These are phyloP conservation scores for Zygosaccharomyces sapae DNA, from an alignment of 1,139 yeast species.

Conservation along the genomic window DNA sequence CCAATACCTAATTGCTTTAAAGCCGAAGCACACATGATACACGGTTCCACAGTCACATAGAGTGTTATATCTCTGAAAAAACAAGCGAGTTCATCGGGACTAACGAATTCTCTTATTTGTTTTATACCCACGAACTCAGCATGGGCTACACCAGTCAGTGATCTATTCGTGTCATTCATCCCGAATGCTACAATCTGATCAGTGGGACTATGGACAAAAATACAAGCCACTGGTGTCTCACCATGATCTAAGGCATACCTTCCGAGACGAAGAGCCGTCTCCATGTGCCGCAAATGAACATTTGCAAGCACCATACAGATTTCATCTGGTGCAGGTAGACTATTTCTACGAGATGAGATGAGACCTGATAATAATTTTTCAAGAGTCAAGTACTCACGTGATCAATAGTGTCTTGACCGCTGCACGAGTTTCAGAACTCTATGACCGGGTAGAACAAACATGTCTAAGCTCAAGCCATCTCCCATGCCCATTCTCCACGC, in stretches of 20 bases:
- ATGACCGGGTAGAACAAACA: not conserved
- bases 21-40: constrained; percentile 96
- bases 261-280: constrained; percentile 50
- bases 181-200: constrained; percentile 66
- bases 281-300: constrained; percentile 41
- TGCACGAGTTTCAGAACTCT: not conserved
- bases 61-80: constrained; percentile 53
- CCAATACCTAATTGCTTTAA: constrained; percentile 73
- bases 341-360: not conserved
- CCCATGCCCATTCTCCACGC: no score
- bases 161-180: constrained; percentile 82
- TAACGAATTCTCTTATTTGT: constrained; percentile 40
- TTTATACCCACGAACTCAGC: constrained; percentile 88
- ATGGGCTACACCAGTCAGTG: constrained; percentile 80
- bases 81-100: constrained; percentile 12
- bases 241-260: constrained; percentile 49
- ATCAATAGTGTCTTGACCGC: not conserved
- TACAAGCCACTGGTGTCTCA: constrained; percentile 75
- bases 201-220: constrained; percentile 46
- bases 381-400: no score
- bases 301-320: constrained; percentile 1
- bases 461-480: no score
- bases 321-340: no score
- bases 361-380: not conserved
- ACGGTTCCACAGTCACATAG: constrained; percentile 95